Base-by-base conservation (phyloP, 192 early-diverging fungal species). In the Linnemannia elongata region DNA sequence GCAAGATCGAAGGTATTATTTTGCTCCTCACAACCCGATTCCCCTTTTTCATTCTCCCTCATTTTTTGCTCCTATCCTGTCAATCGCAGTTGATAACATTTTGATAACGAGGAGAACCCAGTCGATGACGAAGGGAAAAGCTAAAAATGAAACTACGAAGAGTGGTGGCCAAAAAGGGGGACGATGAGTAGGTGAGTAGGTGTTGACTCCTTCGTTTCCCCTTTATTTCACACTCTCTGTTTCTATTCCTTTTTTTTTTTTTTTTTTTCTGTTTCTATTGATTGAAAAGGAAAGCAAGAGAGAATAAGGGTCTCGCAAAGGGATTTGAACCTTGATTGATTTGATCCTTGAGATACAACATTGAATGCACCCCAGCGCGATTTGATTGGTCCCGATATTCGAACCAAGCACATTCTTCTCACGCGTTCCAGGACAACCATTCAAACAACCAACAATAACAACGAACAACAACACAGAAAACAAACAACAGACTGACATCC, bases 1-100 rank as follows among this genome's bases (percentile, higher is more conserved):
- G 94, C 52, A 89, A 83, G 68, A 95, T 94, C 69, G 94, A 95
- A 92, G 94, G 94, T 94, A 87, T 70, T 35, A 15, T 3, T 17
- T 49, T 71, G 20, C 35, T 41, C 60, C 2, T 33, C 60, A 33
- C 55, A 57, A 24, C 30, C 55, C 55, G 55, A 27, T 60, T 60
- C 8, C 55, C n/a, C n/a, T n/a, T 54, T 54, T 54, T 17, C 52
- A 4, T 38, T 38, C 38, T 3, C 52, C 6, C 17, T 45, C 44
- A 45, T 52, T 52, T 24, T 13, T 66, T 66, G 2, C 30, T 66
- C 10, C 60, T 33, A 30, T 15, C 57, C 8, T 27, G 6, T 30
- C 27, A 60, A 12, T 45, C 44, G 13, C 3, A 45, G 10, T 60
- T 10, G 57, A n/a, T 30, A 8, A 24, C 60, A 33, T 27, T 52